Base-by-base conservation (phyloP, 371 early-diverging fungal genomes). In the Capillidium heterosporum region DNA sequence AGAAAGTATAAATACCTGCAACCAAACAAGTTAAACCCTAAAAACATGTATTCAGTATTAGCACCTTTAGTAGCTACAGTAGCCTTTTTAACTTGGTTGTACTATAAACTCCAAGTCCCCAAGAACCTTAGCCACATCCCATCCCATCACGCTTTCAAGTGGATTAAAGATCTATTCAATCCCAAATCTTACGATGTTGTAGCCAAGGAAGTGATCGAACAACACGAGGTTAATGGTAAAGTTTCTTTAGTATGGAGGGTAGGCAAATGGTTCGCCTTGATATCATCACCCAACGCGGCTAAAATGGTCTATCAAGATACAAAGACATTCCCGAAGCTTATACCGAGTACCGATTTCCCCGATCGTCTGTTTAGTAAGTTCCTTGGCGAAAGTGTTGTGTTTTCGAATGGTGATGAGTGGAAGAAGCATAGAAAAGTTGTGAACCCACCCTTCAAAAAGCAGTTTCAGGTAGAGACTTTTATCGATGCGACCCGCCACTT, bases 391-490 rank as follows among this genome's bases (percentile, higher is more conserved):
- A 65, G 63, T 40, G 47, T 66, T 8, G 21, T 61, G 1, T 57
- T 59, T 28, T 46, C 57, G 2, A 57, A 54, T 44, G 61, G 61
- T 11, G 40, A 53, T 8, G 62, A 59, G 8, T 67, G 67, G 67
- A 64, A 58, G 48, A 41, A 50, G 5, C 67, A 67, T 29, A 58
- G 67, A 35, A 56, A 62, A 59, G 56, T 65, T 26, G 64, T 64
- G 2, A 73, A 68, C 24, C 47, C 56, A 29, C 27, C 46, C 3
- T 56, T 56, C 19, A 67, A 67, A 52, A 28, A 57, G 31, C 56
- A 48, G 5, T 55, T 29, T 21, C 15, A 21, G 0, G 46, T 49
- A 31, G 23, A 54, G 31, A 35, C 43, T 1, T 59, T 59, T 35
- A 42, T 13, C 2, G 15, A 24, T 21, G n/a, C 21, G 5, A 31